These are phyloP conservation scores for Cyclotella baltica DNA, from an alignment of 108 stramenopile genomes.

Conservation along the genomic window DNA sequence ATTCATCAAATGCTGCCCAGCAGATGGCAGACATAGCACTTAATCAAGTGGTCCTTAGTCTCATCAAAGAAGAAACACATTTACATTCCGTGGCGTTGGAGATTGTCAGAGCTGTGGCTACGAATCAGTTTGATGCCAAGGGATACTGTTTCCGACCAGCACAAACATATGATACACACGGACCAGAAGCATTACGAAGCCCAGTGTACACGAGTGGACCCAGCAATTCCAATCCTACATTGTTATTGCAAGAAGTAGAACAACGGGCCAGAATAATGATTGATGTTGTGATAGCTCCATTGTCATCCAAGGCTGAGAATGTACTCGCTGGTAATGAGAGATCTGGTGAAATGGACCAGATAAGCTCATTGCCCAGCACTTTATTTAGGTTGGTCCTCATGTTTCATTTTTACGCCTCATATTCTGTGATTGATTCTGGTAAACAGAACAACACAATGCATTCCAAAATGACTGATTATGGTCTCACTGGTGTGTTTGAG, in stretches of 20 bases:
- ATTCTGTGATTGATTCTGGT: not conserved
- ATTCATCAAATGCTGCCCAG: not conserved
- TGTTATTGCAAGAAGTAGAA: slow-evolving; percentile 18
- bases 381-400: slow-evolving; percentile 41
- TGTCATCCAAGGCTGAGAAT: slow-evolving; percentile 8
- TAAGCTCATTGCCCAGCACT: slow-evolving; percentile 23
- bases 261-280: slow-evolving; percentile 18
- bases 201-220: not conserved
- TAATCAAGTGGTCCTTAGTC: slow-evolving; percentile 24
- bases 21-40: slow-evolving; percentile 23
- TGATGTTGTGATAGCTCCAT: slow-evolving; percentile 13
- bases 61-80: slow-evolving; percentile 14
- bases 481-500: not conserved
- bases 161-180: not conserved
- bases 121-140: slow-evolving; percentile 46
- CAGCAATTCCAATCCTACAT: not conserved
- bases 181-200: not conserved
- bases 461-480: not conserved
- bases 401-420: slow-evolving; percentile 30
- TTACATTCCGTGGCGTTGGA: slow-evolving; percentile 28
- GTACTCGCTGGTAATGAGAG: not conserved
- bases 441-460: slow-evolving; percentile 1
- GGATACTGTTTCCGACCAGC: slow-evolving; percentile 34
- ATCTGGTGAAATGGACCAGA: slow-evolving; percentile 6
- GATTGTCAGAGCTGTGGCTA: slow-evolving; percentile 53